A percentile compares a stretch with the other conserved stretches of the same genome.
These are phyloP conservation scores for Sinapis alba DNA, from an alignment of 441 rosid genomes.

Conservation along the genomic window DNA sequence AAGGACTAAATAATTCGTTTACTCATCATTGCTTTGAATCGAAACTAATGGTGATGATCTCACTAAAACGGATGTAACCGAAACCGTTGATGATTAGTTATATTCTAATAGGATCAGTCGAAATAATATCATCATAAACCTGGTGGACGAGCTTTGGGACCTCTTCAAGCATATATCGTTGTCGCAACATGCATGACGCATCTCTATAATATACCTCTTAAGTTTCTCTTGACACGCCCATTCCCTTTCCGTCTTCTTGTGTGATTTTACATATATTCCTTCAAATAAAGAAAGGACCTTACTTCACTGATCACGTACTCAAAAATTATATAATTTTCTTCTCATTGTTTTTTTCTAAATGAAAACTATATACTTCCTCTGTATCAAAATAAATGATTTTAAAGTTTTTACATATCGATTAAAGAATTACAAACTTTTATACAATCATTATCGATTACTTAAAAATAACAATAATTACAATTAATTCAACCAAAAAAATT, in stretches of 20 bases:
- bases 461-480: too few relatives aligned
- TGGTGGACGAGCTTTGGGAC: slow-evolving; percentile 34
- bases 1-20: not conserved
- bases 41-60: slow-evolving; percentile 29
- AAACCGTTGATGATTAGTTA: slow-evolving; percentile 38
- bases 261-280: not conserved
- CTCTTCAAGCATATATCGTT: slow-evolving; percentile 26
- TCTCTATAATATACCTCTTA: not conserved
- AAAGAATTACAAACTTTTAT: too few relatives aligned
- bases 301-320: slow-evolving; percentile 12
- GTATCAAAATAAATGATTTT: too few relatives aligned
- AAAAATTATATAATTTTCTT: slow-evolving; percentile 8
- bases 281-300: slow-evolving; percentile 16
- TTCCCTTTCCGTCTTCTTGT: not conserved
- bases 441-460: too few relatives aligned
- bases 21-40: slow-evolving; percentile 20
- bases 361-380: not conserved
- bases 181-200: slow-evolving; percentile 11
- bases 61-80: slow-evolving; percentile 32
- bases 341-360: not conserved
- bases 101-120: slow-evolving; percentile 25
- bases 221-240: slow-evolving; percentile 7
- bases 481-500: too few relatives aligned
- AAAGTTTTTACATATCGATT: not conserved
- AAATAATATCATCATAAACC: slow-evolving; percentile 15